phyloP scores from a whole-genome alignment of 257 asterid genomes.

The Scutellaria baicalensis region DNA sequence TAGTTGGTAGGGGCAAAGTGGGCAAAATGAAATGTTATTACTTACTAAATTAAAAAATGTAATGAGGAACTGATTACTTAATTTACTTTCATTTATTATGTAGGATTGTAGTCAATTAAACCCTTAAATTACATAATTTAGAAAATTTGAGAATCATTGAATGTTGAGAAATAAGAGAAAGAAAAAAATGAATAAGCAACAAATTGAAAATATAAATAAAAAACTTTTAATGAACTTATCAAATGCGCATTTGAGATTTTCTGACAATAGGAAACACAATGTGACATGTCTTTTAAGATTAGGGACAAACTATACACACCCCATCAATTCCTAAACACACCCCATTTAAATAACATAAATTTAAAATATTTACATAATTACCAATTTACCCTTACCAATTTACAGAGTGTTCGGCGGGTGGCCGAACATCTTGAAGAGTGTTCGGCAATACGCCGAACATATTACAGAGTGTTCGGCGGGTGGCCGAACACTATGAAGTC shows the following conservation, averaged over 20 bases:
- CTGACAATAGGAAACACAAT: too few species aligned
- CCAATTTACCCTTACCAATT: too few species aligned
- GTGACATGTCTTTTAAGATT: too few species aligned
- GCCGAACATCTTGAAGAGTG: too few species aligned
- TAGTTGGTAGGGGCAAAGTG: not conserved
- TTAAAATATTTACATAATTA: too few species aligned
- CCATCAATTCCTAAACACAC: too few species aligned
- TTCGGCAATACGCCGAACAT: too few species aligned
- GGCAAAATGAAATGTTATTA: not conserved
- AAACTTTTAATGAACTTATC: not conserved
- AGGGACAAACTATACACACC: too few species aligned
- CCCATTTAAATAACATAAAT: too few species aligned
- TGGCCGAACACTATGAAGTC: too few species aligned
- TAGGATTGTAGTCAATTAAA: not conserved
- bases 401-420: too few species aligned
- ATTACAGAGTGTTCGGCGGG: too few species aligned
- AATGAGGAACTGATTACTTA: not conserved
- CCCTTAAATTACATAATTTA: not conserved
- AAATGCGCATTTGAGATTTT: not conserved
- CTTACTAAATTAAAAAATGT: not conserved
- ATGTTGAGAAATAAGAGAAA: not conserved
- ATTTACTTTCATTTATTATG: conserved; percentile 3
- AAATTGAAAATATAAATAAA: not conserved
- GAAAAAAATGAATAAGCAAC: not conserved
- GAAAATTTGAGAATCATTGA: not conserved